Evolutionary conservation across 2,329 filamentous ascomycete genomes (phyloP).

Genomic region (Emmonsia crescens): DNA sequence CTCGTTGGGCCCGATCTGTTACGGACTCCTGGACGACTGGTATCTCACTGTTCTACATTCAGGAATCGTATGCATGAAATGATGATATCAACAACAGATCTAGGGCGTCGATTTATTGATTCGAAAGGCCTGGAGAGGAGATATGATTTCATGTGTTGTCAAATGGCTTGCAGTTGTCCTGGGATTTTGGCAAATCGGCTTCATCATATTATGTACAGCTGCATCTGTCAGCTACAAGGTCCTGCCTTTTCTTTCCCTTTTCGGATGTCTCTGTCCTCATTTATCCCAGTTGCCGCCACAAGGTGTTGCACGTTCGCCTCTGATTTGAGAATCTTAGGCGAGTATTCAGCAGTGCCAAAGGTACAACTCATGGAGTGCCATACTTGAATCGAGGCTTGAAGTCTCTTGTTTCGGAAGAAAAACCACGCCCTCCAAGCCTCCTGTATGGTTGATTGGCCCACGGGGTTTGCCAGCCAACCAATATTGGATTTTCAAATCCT

Average conservation of each 20-base stretch:
- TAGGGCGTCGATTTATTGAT: background rate
- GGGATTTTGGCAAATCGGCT: background rate
- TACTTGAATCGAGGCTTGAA: background rate
- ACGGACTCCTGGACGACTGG: background rate
- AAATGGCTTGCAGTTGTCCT: background rate
- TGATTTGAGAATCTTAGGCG: constrained; percentile 7
- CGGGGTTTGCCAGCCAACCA: background rate
- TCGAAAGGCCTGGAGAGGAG: background rate
- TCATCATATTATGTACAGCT: background rate
- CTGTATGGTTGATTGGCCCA: background rate
- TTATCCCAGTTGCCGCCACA: background rate
- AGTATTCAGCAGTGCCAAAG: constrained; percentile 2
- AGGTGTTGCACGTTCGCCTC: background rate
- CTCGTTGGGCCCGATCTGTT: background rate
- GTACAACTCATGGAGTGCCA: background rate
- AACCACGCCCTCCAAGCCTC: background rate
- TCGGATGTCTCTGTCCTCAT: background rate
- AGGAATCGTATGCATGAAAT: background rate
- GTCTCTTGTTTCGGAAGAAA: background rate
- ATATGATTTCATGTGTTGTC: background rate
- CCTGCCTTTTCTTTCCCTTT: background rate
- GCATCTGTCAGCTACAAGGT: background rate
- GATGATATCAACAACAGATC: background rate
- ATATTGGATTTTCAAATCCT: background rate
- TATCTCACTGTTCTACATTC: background rate